Conservation (phyloP, 164 flowering plant species). For the Piper betle region DNA sequence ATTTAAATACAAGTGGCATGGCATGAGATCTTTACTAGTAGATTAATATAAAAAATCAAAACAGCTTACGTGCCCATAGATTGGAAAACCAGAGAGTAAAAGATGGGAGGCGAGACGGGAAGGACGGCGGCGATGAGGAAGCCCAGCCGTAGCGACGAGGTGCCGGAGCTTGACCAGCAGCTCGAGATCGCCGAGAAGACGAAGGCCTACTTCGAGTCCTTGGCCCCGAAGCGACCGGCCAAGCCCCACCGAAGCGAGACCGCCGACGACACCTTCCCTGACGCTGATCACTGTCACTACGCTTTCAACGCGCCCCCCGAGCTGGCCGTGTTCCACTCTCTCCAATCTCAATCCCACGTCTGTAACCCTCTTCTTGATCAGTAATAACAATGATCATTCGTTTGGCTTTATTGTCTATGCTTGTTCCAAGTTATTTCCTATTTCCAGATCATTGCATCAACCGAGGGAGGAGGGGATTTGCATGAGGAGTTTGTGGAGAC, state of each 20-base stretch:
- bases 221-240: slow-evolving; percentile 48
- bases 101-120: not conserved
- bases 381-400: not conserved
- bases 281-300: not conserved
- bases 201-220: slow-evolving; percentile 42
- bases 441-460: slow-evolving; percentile 4
- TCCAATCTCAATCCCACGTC: slow-evolving; percentile 32
- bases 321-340: slow-evolving; percentile 30
- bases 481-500: slow-evolving; percentile 66
- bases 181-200: slow-evolving; percentile 27
- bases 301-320: slow-evolving; percentile 37
- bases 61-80: too few species aligned
- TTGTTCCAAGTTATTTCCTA: too few species aligned
- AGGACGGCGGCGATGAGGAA: slow-evolving; percentile 16
- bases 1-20: too few species aligned
- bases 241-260: slow-evolving; percentile 66
- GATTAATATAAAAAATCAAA: too few species aligned
- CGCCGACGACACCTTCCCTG: slow-evolving; percentile 15
- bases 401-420: too few species aligned
- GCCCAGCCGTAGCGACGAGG: slow-evolving; percentile 73
- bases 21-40: too few species aligned
- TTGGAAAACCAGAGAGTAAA: not conserved
- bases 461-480: slow-evolving; percentile 4
- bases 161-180: slow-evolving; percentile 35
- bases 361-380: not conserved